Conservation (phyloP, 495 filamentous ascomycete species). For the Podospora bellae-mahoneyi region DNA sequence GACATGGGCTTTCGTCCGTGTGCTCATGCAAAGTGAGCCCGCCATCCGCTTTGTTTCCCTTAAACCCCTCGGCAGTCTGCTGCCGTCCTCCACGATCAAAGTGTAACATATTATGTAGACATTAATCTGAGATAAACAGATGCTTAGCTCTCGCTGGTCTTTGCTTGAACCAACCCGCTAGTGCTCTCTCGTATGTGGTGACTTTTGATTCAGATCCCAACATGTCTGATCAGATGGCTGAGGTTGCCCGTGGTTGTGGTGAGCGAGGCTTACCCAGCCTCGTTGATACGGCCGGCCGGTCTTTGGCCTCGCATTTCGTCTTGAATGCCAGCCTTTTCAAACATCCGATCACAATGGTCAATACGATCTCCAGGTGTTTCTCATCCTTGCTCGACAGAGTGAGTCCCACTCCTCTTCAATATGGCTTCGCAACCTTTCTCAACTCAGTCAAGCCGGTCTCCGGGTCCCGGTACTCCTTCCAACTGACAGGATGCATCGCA, state of each 20-base stretch:
- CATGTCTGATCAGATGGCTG: not conserved
- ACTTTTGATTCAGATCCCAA: not conserved
- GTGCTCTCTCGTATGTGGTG: not conserved
- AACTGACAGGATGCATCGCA: slow-evolving; percentile 85
- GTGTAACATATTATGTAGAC: not conserved
- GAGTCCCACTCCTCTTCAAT: slow-evolving; percentile 48
- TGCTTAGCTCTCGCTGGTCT: not conserved
- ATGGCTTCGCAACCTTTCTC: slow-evolving; percentile 92
- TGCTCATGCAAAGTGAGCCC: slow-evolving; percentile 8
- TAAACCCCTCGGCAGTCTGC: not conserved
- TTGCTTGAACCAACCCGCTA: not conserved
- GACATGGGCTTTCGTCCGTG: slow-evolving; percentile 3
- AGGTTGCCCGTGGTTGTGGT: not conserved
- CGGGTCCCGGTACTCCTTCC: slow-evolving; percentile 88
- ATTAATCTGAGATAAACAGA: not conserved
- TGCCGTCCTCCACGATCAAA: not conserved
- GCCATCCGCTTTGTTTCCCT: not conserved
- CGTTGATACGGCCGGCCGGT: not conserved
- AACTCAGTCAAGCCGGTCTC: slow-evolving; percentile 72
- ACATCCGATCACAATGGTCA: not conserved
- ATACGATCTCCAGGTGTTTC: not conserved
- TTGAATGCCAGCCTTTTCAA: not conserved
- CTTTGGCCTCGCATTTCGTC: too few relatives aligned
- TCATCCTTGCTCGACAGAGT: not conserved
- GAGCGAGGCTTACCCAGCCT: not conserved